phyloP scores from a whole-genome alignment of 202 grass and related monocot species.

The Digitaria exilis region DNA sequence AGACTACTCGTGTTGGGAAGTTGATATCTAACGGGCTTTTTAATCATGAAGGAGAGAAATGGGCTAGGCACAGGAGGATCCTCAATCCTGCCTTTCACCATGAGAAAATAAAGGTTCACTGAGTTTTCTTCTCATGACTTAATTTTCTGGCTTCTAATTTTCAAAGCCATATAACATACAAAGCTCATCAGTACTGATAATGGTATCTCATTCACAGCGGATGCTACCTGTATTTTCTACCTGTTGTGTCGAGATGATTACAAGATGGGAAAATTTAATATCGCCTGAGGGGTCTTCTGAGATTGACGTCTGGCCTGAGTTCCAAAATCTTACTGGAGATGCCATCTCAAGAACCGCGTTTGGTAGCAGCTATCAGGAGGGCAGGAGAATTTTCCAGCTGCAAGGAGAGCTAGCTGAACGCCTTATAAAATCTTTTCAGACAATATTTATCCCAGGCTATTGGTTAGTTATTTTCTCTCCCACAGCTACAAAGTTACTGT shows the following conservation, averaged over 20 bases:
- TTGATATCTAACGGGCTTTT: conserved; percentile 49
- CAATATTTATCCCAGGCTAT: conserved; percentile 52
- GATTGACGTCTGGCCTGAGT: background rate
- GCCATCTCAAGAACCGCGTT: conserved; percentile 49
- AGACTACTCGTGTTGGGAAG: conserved; percentile 7
- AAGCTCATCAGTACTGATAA: background rate
- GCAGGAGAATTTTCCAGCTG: conserved; percentile 59
- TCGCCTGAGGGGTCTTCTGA: background rate
- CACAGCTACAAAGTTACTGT: background rate
- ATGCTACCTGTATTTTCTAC: conserved; percentile 67
- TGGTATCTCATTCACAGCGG: conserved; percentile 44
- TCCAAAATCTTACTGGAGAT: background rate
- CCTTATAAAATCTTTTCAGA: conserved; percentile 38
- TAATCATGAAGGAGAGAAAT: conserved; percentile 66
- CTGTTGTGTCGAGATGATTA: conserved; percentile 56
- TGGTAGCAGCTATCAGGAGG: conserved; percentile 71
- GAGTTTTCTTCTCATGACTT: background rate
- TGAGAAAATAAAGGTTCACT: conserved; percentile 68
- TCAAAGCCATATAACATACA: background rate
- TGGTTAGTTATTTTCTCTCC: conserved; percentile 37
- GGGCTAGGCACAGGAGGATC: conserved; percentile 77
- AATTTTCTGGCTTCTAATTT: background rate
- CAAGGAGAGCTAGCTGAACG: conserved; percentile 56
- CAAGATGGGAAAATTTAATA: conserved; percentile 28
- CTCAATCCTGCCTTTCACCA: conserved; percentile 76